These are phyloP conservation scores for Talaromyces sp. DNA, from an alignment of 2,329 filamentous ascomycete genomes.

Conservation along the genomic window DNA sequence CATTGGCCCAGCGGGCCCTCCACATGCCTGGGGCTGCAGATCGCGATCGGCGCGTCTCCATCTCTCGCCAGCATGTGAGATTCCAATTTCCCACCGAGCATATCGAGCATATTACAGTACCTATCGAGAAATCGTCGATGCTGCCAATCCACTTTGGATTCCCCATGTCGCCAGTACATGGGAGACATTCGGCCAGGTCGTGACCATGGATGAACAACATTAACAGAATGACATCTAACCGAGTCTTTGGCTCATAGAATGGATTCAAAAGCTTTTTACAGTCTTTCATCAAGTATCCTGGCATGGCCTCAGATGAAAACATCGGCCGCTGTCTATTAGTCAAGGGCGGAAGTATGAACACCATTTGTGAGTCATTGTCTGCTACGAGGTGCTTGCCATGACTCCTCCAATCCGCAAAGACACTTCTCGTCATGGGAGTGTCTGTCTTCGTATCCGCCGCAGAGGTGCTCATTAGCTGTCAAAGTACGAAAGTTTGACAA, in stretches of 20 bases:
- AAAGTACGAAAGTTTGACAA: neutral
- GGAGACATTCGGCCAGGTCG: neutral
- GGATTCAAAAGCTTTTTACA: neutral
- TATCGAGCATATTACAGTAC: too few relatives aligned
- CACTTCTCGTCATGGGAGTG: neutral
- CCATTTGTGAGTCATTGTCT: neutral
- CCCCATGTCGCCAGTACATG: neutral
- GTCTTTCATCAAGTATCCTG: neutral
- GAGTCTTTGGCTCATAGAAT: neutral
- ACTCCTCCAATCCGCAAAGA: neutral
- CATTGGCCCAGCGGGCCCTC: neutral
- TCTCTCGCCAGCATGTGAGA: neutral
- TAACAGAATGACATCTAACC: neutral
- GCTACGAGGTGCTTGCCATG: neutral
- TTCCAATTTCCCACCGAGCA: too few relatives aligned
- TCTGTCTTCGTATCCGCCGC: neutral
- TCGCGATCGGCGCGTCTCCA: neutral
- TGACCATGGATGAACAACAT: neutral
- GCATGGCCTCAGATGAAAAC: neutral
- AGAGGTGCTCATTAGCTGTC: neutral
- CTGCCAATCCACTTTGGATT: neutral
- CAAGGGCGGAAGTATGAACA: neutral
- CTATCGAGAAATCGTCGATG: neutral
- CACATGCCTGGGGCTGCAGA: neutral
- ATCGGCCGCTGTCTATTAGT: neutral